Conservation (phyloP, 2,329 filamentous ascomycete genomes). For the Phyllosticta paracitricarpa region DNA sequence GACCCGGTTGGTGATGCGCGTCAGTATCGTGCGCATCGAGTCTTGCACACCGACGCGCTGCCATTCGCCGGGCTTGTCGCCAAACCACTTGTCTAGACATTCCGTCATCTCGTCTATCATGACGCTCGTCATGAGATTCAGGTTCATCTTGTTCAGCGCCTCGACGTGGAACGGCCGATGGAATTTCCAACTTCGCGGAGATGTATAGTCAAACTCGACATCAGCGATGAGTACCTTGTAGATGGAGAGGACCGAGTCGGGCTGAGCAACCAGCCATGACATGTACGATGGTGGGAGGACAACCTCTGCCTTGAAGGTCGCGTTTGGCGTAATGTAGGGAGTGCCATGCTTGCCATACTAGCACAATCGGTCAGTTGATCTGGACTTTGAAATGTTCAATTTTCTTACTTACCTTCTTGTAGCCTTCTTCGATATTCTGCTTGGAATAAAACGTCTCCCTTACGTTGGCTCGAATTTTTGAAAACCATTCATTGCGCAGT, state of each 20-base stretch:
- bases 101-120: conserved; percentile 2
- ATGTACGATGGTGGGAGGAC: neutral
- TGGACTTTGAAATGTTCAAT: neutral
- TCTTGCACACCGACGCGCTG: neutral
- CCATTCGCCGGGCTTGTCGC: neutral
- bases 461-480: neutral
- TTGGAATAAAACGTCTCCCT: neutral
- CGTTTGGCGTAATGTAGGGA: neutral
- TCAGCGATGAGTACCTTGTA: conserved; percentile 3
- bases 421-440: neutral
- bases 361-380: neutral
- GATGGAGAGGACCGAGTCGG: conserved; percentile 6
- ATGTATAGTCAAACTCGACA: conserved; percentile 1
- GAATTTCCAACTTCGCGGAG: conserved; percentile 3
- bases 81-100: neutral
- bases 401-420: neutral
- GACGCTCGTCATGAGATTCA: neutral
- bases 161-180: conserved; percentile 7
- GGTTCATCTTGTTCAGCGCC: conserved; percentile 7
- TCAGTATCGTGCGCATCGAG: neutral
- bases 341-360: neutral
- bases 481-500: neutral
- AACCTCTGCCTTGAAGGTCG: neutral
- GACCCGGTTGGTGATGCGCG: conserved; percentile 3
- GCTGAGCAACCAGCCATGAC: conserved; percentile 2